A percentile compares a stretch with the other conserved stretches of the same genome.
phyloP scores from a whole-genome alignment of 305 asterid genomes.

The Galium porrigens region DNA sequence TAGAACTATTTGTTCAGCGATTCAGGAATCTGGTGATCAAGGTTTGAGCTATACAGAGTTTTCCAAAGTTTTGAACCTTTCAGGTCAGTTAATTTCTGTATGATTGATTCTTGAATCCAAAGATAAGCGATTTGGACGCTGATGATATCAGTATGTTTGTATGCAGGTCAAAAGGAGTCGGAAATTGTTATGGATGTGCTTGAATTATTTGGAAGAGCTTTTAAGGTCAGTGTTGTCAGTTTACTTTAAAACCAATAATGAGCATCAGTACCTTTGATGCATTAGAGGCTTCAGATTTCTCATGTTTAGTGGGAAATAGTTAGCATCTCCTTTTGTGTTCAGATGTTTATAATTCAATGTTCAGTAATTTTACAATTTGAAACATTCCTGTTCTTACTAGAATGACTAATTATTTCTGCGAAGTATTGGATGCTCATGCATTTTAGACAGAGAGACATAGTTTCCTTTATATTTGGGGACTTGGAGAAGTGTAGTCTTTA shows the following conservation, averaged over 20 bases:
- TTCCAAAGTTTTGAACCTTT: constrained; percentile 31
- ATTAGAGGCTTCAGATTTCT: background rate
- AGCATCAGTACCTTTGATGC: background rate
- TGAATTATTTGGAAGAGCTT: constrained; percentile 61
- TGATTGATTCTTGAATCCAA: constrained; percentile 11
- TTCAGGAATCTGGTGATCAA: constrained; percentile 83
- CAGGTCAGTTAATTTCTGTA: constrained; percentile 36
- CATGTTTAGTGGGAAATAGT: background rate
- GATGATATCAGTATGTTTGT: constrained; percentile 16
- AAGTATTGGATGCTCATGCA: background rate
- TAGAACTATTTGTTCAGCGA: constrained; percentile 56
- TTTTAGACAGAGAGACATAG: background rate
- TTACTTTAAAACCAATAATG: background rate
- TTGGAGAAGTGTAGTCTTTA: background rate
- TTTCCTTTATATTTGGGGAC: background rate
- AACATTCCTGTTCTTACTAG: background rate
- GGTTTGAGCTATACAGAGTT: constrained; percentile 75
- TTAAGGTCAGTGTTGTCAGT: constrained; percentile 42
- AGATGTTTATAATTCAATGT: background rate
- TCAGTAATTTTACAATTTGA: background rate
- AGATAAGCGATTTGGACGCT: constrained; percentile 15
- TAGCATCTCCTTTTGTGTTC: background rate
- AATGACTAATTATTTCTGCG: background rate
- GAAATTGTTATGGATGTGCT: constrained; percentile 64
- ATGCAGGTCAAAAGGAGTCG: constrained; percentile 41